Conservation (phyloP, 2,329 filamentous ascomycete species). For the Exophiala phaeomuriformis region DNA sequence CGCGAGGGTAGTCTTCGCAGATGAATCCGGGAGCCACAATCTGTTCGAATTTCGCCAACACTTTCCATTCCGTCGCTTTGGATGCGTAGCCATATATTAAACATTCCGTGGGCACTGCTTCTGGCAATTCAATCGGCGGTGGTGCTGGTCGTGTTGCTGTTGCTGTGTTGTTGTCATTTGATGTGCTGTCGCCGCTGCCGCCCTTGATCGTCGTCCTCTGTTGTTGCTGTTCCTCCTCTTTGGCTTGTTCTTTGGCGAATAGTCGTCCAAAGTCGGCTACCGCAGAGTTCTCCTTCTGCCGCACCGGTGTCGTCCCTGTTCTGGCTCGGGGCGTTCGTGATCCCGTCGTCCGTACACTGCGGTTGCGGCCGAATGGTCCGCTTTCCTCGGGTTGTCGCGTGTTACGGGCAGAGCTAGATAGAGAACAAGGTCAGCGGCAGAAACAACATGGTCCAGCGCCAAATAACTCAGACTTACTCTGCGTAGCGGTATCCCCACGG, state of each 20-base stretch:
- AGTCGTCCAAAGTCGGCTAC: slow-evolving; percentile 43
- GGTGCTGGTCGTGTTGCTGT: slow-evolving; percentile 5
- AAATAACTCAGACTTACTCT: slow-evolving; percentile 44
- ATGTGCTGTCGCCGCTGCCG: no score
- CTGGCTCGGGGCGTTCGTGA: slow-evolving; percentile 47
- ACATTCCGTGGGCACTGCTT: slow-evolving; percentile 59
- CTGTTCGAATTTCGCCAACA: slow-evolving; percentile 79
- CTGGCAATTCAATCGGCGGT: slow-evolving; percentile 33
- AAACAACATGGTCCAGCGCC: not conserved
- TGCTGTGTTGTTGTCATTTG: no score
- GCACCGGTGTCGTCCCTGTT: slow-evolving; percentile 48
- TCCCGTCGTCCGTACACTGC: slow-evolving; percentile 39
- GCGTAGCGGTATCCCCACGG: slow-evolving; percentile 59
- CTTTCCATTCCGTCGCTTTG: slow-evolving; percentile 66
- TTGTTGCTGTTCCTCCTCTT: slow-evolving; percentile 29
- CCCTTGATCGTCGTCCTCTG: not conserved
- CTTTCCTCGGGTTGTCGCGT: slow-evolving; percentile 52
- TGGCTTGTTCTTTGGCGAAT: slow-evolving; percentile 40
- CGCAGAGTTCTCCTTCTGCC: slow-evolving; percentile 49
- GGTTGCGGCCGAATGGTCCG: slow-evolving; percentile 53
- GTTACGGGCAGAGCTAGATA: slow-evolving; percentile 40
- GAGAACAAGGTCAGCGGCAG: slow-evolving; percentile 7
- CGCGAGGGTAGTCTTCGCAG: slow-evolving; percentile 87
- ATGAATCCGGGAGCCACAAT: slow-evolving; percentile 59
- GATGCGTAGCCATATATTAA: slow-evolving; percentile 75